Conservation (phyloP, 1,284 basidiomycete species). For the Paramarasmius palmivorus region DNA sequence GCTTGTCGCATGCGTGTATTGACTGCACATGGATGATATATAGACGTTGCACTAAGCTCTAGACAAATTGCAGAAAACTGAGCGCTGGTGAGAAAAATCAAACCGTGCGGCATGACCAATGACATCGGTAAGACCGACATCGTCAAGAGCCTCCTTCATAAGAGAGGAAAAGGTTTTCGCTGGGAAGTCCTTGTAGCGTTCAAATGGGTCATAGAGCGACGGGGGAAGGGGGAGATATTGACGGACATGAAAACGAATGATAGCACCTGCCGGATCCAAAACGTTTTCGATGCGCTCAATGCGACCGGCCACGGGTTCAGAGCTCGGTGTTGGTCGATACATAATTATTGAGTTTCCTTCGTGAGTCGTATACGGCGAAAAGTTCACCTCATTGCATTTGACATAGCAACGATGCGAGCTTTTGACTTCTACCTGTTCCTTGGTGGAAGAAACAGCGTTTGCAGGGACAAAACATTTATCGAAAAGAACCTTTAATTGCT, state of each 20-base stretch:
- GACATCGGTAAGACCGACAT: constrained; percentile 2
- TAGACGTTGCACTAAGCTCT: too few species aligned
- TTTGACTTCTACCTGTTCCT: neutral
- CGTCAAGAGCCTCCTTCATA: neutral
- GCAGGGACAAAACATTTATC: neutral
- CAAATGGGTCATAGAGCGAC: constrained; percentile 6
- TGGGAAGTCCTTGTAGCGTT: constrained; percentile 1
- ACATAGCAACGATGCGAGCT: neutral
- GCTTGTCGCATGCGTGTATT: too few species aligned
- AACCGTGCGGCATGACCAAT: constrained; percentile 9
- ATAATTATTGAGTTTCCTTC: neutral
- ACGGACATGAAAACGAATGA: constrained; percentile 2
- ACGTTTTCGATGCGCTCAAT: constrained; percentile 7
- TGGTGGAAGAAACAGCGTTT: neutral
- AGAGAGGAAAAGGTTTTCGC: constrained; percentile 1
- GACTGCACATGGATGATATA: too few species aligned
- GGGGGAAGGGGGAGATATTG: neutral
- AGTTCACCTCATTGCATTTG: neutral
- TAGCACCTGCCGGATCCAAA: neutral
- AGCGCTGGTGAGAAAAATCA: constrained; percentile 7
- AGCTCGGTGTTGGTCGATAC: neutral
- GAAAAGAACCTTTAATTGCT: constrained; percentile 1
- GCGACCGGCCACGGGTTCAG: constrained; percentile 2
- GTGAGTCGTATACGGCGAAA: neutral
- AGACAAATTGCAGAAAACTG: constrained; percentile 9